Conservation (phyloP, 345 rosid species). For the Clarkia xantiana region DNA sequence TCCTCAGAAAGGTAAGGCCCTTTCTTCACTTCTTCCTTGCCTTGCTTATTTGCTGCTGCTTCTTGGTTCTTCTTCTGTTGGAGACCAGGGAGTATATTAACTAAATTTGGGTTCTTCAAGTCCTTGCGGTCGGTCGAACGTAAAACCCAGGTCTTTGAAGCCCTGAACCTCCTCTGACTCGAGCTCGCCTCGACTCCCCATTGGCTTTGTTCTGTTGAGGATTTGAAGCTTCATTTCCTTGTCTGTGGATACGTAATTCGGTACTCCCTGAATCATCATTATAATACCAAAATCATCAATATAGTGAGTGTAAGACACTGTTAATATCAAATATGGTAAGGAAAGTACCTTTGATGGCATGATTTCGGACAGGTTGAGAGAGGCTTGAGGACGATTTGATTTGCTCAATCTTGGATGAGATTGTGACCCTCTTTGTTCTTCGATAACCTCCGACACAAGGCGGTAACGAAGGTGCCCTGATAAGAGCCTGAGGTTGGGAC, state of each 20-base stretch:
- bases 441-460: slow-evolving; percentile 8
- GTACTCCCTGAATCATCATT: neutral
- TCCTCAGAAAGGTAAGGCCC: slow-evolving; percentile 27
- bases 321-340: no score
- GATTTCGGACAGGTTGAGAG: slow-evolving; percentile 8
- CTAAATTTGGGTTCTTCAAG: slow-evolving; percentile 18
- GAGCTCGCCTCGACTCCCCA: slow-evolving; percentile 23
- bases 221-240: slow-evolving; percentile 11
- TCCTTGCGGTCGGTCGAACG: slow-evolving; percentile 24
- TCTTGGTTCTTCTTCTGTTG: slow-evolving; percentile 13
- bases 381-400: slow-evolving; percentile 10
- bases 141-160: slow-evolving; percentile 34
- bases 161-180: slow-evolving; percentile 32
- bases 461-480: slow-evolving; percentile 11
- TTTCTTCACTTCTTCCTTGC: slow-evolving; percentile 6
- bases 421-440: neutral
- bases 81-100: slow-evolving; percentile 20
- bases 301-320: no score
- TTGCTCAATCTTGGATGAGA: slow-evolving; percentile 8
- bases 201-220: slow-evolving; percentile 6
- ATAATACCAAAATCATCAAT: no score
- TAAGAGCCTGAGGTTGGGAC: neutral
- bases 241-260: neutral
- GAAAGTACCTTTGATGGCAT: slow-evolving; percentile 11
- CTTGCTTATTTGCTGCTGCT: neutral